Conservation (phyloP, 441 rosid genomes). For the Isatis lusitanica region DNA sequence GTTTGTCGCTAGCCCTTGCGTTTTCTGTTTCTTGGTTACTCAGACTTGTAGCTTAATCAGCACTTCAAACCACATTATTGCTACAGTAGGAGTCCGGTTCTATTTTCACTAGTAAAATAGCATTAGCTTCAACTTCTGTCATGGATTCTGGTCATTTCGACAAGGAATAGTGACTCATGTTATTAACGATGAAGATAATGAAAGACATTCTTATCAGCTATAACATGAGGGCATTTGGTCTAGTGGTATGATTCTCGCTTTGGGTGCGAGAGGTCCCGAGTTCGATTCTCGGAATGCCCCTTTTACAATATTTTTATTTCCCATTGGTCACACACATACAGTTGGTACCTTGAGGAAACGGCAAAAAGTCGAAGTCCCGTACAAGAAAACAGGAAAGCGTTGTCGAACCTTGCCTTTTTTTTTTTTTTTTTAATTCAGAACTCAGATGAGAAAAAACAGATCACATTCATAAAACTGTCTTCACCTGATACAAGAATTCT, state of each 20-base stretch:
- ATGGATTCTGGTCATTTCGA: background rate
- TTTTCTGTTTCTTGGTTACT: constrained; percentile 10
- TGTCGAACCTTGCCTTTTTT: background rate
- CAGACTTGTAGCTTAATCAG: constrained; percentile 6
- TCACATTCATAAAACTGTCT: background rate
- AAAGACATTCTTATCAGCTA: accelerated
- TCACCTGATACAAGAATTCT: background rate
- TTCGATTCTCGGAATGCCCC: constrained; percentile 32
- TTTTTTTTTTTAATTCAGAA: background rate
- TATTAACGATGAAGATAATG: background rate
- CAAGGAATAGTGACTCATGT: background rate
- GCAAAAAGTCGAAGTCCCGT: background rate
- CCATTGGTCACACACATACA: background rate
- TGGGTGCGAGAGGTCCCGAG: constrained; percentile 92
- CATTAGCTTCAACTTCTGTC: background rate
- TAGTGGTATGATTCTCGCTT: constrained; percentile 91
- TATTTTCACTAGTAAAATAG: background rate
- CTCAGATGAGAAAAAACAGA: background rate
- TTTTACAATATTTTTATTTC: background rate
- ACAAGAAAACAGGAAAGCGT: background rate
- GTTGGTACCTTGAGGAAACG: background rate
- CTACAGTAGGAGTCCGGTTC: background rate
- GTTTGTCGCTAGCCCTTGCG: constrained; percentile 1
- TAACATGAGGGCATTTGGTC: background rate
- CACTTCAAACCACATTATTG: constrained; percentile 9